Evolutionary conservation across 2,329 filamentous ascomycete genomes (phyloP), one percentile per base, ranked within the genome.

Genomic region (Lasiodiplodia sp.): DNA sequence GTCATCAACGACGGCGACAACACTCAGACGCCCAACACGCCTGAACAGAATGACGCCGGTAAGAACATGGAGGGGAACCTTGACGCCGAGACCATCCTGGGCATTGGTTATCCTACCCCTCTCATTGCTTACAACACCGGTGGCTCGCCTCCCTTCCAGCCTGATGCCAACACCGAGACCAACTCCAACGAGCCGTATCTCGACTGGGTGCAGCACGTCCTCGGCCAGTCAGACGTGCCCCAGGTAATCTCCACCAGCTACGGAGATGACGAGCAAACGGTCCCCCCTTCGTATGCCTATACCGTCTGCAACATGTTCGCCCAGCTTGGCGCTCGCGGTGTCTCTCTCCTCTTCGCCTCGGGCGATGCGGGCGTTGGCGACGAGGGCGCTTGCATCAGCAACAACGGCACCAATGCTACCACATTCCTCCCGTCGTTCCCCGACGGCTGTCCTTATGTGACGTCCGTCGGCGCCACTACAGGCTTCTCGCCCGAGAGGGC

Each of bases 141-240:
- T 25, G 90, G 89, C 21, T 79, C 78, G 25, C 87, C 83, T 56
- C 86, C 85, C 1, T 86, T 85, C 73, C 78, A 81, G 16, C 81
- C 86, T 2, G 81, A 86, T 44, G 72, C 82, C 14, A 81, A 72
- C 74, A 80, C 79, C 62, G 76, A 83, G 23, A 80, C 71, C 28
- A 85, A 89, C 76, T 84, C 83, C 72, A 92, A 92, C 76, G 91
- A 93, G 79, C 90, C 90, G 0, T 92, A 91, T 77, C 81, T 91
- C 1, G 83, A 83, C 16, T 91, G 87, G 81, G 81, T 56, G 34
- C 58, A 87, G 68, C 87, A 87, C 76, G 76, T 91, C 2, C 83
- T 90, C 0, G 77, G 79, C 1, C 84, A 90, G 23, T 77, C 82
- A 1, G 84, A 85, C 21, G 81, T 92, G 1, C 90, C 90, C 0